Percentiles rank a stretch among this genome's conserved stretches.
phyloP scores from a whole-genome alignment of 1,284 basidiomycete genomes.

The Leccinum discolor region DNA sequence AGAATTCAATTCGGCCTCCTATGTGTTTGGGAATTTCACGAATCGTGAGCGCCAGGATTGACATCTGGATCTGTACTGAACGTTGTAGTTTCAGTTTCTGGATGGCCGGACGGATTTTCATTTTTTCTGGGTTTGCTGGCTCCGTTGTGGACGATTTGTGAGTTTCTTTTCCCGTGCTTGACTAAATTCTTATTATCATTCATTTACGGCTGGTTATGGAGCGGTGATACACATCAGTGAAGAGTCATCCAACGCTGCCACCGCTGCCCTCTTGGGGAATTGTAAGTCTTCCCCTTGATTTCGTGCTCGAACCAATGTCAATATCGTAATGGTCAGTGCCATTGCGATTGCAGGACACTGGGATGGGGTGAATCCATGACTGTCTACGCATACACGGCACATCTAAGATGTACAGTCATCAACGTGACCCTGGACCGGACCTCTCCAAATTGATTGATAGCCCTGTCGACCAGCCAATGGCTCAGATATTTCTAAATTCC shows the following conservation, averaged over 20 bases:
- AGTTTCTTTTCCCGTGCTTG: not conserved
- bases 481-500: not conserved
- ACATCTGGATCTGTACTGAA: no score
- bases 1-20: not conserved
- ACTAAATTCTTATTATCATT: not conserved
- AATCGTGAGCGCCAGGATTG: no score
- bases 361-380: not conserved
- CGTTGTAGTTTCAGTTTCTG: not conserved
- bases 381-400: not conserved
- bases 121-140: not conserved
- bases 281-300: not conserved
- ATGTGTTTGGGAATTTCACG: no score
- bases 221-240: not conserved
- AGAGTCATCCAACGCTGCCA: not conserved
- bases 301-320: not conserved
- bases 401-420: conserved; percentile 1
- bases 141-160: not conserved
- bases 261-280: not conserved
- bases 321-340: not conserved
- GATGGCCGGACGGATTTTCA: not conserved
- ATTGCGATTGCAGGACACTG: not conserved
- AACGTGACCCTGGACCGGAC: not conserved
- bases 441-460: not conserved
- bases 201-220: not conserved
- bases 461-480: not conserved